A percentile compares a stretch with the other conserved stretches of the same genome.
These are phyloP conservation scores for Setaria viridis DNA, from an alignment of 202 grass and related monocot genomes.

Conservation along the genomic window DNA sequence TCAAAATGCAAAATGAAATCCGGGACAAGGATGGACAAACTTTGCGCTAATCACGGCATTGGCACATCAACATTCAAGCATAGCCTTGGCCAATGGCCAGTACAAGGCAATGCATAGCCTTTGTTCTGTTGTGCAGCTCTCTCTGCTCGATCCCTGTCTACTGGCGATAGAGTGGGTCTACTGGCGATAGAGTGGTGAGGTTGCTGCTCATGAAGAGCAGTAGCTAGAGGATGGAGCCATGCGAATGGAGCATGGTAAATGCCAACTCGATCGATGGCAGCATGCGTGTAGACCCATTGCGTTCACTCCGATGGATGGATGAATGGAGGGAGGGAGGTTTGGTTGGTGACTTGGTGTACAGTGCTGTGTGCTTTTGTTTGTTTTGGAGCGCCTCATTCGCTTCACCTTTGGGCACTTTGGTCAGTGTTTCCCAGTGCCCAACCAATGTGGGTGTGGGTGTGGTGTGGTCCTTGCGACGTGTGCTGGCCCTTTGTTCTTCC, in stretches of 20 bases:
- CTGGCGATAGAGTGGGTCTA: too few species aligned
- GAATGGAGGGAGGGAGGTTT: background rate
- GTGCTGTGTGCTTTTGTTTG: background rate
- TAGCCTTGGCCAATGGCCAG: background rate
- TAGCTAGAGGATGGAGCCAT: background rate
- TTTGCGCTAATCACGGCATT: background rate
- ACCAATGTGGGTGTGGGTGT: background rate
- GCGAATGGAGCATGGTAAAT: background rate
- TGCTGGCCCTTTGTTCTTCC: background rate
- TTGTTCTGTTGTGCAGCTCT: background rate
- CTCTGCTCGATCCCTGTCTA: too few species aligned
- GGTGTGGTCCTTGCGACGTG: conserved; percentile 20
- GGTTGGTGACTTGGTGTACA: background rate
- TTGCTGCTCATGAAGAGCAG: background rate
- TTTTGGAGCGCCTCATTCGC: background rate
- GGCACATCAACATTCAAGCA: background rate
- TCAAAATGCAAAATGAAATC: background rate
- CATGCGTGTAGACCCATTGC: background rate
- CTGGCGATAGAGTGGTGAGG: too few species aligned
- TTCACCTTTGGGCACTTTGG: background rate
- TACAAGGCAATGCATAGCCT: background rate
- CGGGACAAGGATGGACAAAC: background rate
- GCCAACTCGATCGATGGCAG: conserved; percentile 15
- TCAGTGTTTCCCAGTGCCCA: conserved; percentile 41
- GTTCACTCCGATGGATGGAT: background rate